A percentile compares a stretch with the other conserved stretches of the same genome.
Conservation (phyloP, 495 filamentous ascomycete genomes). For the Daldinia concentrica region DNA sequence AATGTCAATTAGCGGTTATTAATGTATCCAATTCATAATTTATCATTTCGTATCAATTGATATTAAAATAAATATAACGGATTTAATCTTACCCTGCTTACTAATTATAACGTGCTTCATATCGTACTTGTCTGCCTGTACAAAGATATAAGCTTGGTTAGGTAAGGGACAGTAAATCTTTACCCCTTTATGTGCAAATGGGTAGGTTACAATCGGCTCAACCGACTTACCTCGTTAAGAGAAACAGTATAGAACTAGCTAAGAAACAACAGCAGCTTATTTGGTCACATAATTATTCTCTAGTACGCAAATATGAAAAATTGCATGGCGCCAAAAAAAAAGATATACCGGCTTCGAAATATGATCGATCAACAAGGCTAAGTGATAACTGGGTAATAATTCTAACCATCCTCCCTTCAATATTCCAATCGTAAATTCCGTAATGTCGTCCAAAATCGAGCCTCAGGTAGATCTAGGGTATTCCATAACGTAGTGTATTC, state of each 20-base stretch:
- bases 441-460: slow-evolving; percentile 20
- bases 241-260: too few relatives aligned
- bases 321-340: slow-evolving; percentile 5
- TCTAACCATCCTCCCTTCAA: neutral
- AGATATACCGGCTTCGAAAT: slow-evolving; percentile 12
- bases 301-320: too few relatives aligned
- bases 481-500: slow-evolving; percentile 36
- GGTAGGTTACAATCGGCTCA: too few relatives aligned
- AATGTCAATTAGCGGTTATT: too few relatives aligned
- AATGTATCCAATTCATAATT: neutral
- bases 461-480: slow-evolving; percentile 23
- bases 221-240: too few relatives aligned
- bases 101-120: too few relatives aligned
- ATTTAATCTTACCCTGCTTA: too few relatives aligned
- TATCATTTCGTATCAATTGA: neutral
- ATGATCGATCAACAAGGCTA: slow-evolving; percentile 18
- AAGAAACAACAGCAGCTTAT: neutral
- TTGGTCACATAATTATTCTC: neutral
- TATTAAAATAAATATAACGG: too few relatives aligned
- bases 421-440: slow-evolving; percentile 18
- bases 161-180: neutral
- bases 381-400: slow-evolving; percentile 9
- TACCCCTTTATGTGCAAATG: too few relatives aligned
- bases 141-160: neutral
- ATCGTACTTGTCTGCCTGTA: too few relatives aligned